Conservation (phyloP, 2,329 filamentous ascomycete species). For the Exophiala xenobiotica region DNA sequence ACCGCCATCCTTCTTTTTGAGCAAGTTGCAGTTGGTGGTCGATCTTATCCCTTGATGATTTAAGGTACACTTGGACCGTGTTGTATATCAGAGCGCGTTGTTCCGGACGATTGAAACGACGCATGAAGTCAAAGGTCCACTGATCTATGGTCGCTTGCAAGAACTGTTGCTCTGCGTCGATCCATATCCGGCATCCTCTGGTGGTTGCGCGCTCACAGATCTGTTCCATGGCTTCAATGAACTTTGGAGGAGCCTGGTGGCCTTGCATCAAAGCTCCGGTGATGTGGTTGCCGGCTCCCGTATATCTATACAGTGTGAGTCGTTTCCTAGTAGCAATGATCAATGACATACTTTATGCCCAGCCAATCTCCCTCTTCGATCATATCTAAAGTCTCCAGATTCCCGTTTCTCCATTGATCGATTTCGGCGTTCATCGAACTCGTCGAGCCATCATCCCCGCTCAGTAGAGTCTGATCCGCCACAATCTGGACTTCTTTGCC, state of each 20-base stretch:
- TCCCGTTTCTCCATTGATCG: constrained; percentile 54
- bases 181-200: constrained; percentile 47
- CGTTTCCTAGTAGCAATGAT: not conserved
- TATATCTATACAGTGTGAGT: constrained; percentile 33
- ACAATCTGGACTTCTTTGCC: constrained; percentile 49
- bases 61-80: constrained; percentile 56
- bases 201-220: constrained; percentile 46
- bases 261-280: constrained; percentile 43
- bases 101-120: constrained; percentile 49
- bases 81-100: constrained; percentile 46
- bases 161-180: constrained; percentile 56
- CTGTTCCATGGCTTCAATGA: constrained; percentile 44
- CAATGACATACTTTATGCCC: constrained; percentile 44
- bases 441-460: constrained; percentile 37
- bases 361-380: constrained; percentile 53
- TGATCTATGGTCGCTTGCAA: constrained; percentile 53
- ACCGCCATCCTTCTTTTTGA: constrained; percentile 48
- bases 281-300: constrained; percentile 49
- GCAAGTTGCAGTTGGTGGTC: constrained; percentile 47
- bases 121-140: constrained; percentile 56
- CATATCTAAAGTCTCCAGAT: constrained; percentile 54
- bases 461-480: constrained; percentile 34
- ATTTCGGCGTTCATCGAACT: constrained; percentile 34
- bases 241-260: constrained; percentile 41
- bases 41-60: constrained; percentile 48